These are phyloP conservation scores for Tranzscheliella williamsii DNA, from an alignment of 1,284 basidiomycete genomes.

Conservation along the genomic window DNA sequence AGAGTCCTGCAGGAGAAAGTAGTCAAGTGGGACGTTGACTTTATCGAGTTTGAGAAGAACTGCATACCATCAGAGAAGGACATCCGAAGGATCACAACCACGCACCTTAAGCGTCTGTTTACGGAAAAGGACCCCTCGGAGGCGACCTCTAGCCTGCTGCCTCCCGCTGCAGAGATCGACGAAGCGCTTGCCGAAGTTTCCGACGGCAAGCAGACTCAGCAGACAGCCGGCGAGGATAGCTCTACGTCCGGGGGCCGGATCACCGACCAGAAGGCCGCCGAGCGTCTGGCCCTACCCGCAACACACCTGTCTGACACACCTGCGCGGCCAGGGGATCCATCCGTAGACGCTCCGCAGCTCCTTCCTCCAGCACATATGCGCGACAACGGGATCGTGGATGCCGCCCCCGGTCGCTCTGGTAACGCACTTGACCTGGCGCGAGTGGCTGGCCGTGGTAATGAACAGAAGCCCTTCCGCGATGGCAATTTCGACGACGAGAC, in stretches of 20 bases:
- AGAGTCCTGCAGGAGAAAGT: conserved; percentile 88
- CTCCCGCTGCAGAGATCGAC: conserved; percentile 56
- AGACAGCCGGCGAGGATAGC: conserved; percentile 5
- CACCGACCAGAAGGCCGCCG: conserved; percentile 8
- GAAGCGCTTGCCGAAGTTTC: conserved; percentile 36
- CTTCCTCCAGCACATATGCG: not conserved
- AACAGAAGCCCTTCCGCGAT: conserved; percentile 12
- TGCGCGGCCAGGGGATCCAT: conserved; percentile 1
- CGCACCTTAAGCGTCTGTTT: conserved; percentile 65
- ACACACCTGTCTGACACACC: conserved; percentile 24
- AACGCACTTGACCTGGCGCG: conserved; percentile 14
- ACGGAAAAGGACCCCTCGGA: conserved; percentile 63
- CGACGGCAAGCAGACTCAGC: conserved; percentile 4
- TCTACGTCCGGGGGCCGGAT: conserved; percentile 5
- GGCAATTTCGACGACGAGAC: conserved; percentile 35
- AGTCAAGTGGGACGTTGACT: conserved; percentile 91
- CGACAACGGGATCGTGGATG: not conserved
- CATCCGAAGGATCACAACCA: conserved; percentile 59
- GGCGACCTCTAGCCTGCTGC: conserved; percentile 20
- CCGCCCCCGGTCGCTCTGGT: conserved; percentile 8
- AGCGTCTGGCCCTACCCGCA: conserved; percentile 18
- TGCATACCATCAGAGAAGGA: conserved; percentile 63
- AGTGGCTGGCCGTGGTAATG: conserved; percentile 11
- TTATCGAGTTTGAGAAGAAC: conserved; percentile 65
- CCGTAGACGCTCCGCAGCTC: not conserved